These are phyloP conservation scores for Neofusicoccum sp. DNA, from an alignment of 2,329 filamentous ascomycete species.

Conservation along the genomic window DNA sequence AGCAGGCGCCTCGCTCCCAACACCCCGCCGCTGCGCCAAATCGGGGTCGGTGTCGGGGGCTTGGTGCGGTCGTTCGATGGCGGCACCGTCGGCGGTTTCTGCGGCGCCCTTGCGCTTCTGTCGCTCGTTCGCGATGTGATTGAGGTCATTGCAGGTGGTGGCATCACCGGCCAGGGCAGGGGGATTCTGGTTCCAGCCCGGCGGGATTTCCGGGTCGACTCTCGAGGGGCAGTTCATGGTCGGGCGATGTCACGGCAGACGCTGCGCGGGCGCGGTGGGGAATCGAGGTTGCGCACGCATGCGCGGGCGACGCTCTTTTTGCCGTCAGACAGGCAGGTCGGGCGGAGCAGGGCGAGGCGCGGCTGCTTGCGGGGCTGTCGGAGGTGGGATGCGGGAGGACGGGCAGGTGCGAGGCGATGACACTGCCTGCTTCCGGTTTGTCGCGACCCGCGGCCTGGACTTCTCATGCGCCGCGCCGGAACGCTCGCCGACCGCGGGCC, in stretches of 20 bases:
- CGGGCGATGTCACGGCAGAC: background rate
- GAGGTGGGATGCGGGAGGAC: background rate
- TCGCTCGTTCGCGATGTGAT: slow-evolving; percentile 59
- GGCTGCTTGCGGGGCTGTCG: slow-evolving; percentile 10
- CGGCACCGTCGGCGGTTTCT: slow-evolving; percentile 26
- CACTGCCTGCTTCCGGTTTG: slow-evolving; percentile 4
- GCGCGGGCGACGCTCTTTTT: background rate
- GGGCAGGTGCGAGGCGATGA: background rate
- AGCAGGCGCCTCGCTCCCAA: background rate
- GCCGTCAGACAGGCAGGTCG: background rate
- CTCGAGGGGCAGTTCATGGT: slow-evolving; percentile 66
- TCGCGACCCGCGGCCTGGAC: slow-evolving; percentile 4
- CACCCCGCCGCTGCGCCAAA: slow-evolving; percentile 1
- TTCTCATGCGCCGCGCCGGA: background rate
- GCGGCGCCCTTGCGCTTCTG: slow-evolving; percentile 45
- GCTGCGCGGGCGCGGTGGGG: background rate
- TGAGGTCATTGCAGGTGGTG: slow-evolving; percentile 62
- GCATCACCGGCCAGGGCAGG: slow-evolving; percentile 56
- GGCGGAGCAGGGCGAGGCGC: background rate
- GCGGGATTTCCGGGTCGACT: slow-evolving; percentile 53
- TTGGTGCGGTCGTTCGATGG: slow-evolving; percentile 19
- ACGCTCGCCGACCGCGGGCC: background rate
- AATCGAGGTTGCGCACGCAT: background rate
- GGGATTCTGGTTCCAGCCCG: slow-evolving; percentile 62
- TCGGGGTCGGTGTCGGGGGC: background rate